Base-by-base conservation (phyloP, 202 grass and related monocot species). In the Setaria italica region DNA sequence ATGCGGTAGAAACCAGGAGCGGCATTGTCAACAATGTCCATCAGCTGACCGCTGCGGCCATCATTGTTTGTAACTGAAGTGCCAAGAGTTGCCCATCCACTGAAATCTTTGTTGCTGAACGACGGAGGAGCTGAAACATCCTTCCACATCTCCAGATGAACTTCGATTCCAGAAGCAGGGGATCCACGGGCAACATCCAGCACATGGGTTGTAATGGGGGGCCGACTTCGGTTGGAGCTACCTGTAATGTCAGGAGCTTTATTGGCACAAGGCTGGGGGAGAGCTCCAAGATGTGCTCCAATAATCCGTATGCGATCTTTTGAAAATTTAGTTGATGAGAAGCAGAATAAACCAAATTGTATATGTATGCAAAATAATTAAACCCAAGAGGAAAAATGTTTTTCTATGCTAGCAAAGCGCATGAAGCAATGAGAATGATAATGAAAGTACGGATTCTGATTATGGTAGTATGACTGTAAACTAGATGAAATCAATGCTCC, bases 121-220 rank as follows among this genome's bases (percentile, higher is more conserved):
- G 88, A 90, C 8, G 88, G 92, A 49, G 73, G 76, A 47, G 70
- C 41, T 67, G 81, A 84, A 48, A 51, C 39, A 53, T 91, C 85
- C 57, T 84, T 99, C 97, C 94, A 99, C 87, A 88, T 89, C 77
- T 99, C 97, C 68, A 96, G 81, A 59, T 89, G 84, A 74, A 99
- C 85, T 35, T 96, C 92, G 17, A 99, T 88, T 79, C 92, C 91
- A 50, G 97, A 90, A 70, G 94, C 97, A 62, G 92, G 92, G 17
- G 76, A 87, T 66, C 97, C 97, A 88, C 65, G 51, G 29, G 92
- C 92, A 0, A 91, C 78, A 33, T 99, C 97, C 80, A 94, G 78
- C 58, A 99, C 93, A 75, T 99, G 97, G 56, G 97, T 99, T 83
- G 94, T 99, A 21, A 99, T 93, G 33, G 97, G 94, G 53, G 97